Base-by-base conservation (phyloP, 345 rosid species). In the Hibiscus mutabilis region DNA sequence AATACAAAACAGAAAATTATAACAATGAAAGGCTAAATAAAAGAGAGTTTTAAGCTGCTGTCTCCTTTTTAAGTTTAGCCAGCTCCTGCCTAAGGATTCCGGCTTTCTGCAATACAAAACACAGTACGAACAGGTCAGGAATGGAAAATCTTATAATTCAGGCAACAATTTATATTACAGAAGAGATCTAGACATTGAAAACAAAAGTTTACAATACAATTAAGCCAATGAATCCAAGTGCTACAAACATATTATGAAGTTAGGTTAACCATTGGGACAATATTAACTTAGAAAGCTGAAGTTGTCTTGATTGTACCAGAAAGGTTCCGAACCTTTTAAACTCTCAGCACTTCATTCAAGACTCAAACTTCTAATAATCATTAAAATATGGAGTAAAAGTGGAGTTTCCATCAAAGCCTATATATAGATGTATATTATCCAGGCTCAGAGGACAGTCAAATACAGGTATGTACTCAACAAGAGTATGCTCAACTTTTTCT, bases 71-170 rank as follows among this genome's bases (percentile, higher is more conserved):
- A 71, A 85, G 81, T 71, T 85, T 85, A 0, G 86, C 82, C 70
- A 85, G 82, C 77, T 83, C 88, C 72, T 85, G 86, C 84, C 84
- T 79, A 6, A 85, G 78, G 59, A 83, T 76, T 71, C 85, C 88
- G 55, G 81, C 83, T 53, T 77, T 85, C 88, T 85, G 83, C 77
- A 74, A 63, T 59, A 6, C 59, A 66, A 25, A 66, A 25, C 49
- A 5, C 15, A 49, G 21, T 27, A 13, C 13, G 13, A 29, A 31
- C 51, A 14, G 0, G 5, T 72, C 15, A 72, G 49, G 29, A 46
- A 24, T 1, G 2, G 14, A 12, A 27, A 27, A 44, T 60, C 19
- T 25, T 10, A n/a, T 18, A 44, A 2, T 4, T 29, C 5, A 16
- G n/a, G n/a, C 16, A 51, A 69, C 46, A 53, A 29, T 55, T 52